These are phyloP conservation scores for Rozella allomycis DNA, from an alignment of 371 early-diverging fungal species.

Conservation along the genomic window DNA sequence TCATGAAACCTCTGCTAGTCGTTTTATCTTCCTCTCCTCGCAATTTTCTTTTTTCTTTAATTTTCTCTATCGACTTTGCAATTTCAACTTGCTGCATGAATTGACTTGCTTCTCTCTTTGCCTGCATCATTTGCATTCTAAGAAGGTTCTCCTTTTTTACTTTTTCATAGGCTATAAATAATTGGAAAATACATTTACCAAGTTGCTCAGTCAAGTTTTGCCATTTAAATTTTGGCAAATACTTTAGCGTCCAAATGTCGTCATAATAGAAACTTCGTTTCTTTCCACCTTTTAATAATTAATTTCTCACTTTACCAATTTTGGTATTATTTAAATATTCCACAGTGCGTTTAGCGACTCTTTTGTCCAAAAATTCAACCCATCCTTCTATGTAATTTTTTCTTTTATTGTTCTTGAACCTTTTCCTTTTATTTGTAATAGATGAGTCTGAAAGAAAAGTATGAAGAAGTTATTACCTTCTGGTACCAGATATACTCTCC, in stretches of 20 bases:
- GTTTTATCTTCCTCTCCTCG: no score
- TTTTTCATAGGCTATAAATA: conserved; percentile 55
- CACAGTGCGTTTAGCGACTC: conserved; percentile 55
- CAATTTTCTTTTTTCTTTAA: no score
- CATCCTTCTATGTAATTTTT: conserved; percentile 76
- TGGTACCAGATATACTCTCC: conserved; percentile 61
- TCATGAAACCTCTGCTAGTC: no score
- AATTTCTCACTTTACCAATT: no score
- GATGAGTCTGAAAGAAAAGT: no score
- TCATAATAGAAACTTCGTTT: conserved; percentile 59
- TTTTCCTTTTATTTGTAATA: conserved; percentile 22
- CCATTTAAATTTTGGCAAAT: conserved; percentile 91
- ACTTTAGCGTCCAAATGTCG: conserved; percentile 88
- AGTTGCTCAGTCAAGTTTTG: conserved; percentile 76
- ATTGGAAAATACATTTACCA: conserved; percentile 14
- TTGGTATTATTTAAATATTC: conserved; percentile 45
- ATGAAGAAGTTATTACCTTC: no score
- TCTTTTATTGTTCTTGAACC: conserved; percentile 20
- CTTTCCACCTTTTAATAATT: no score
- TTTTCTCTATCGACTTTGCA: no score
- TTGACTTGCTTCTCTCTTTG: conserved; percentile 69
- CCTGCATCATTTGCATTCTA: conserved; percentile 53
- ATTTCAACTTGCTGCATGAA: conserved; percentile 39
- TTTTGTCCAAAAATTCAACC: conserved; percentile 85
- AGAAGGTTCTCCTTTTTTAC: no score